Evolutionary conservation across 768 basidiomycete genomes (phyloP), one percentile per base, ranked within the genome.

Genomic region (Agaricus subrufescens): DNA sequence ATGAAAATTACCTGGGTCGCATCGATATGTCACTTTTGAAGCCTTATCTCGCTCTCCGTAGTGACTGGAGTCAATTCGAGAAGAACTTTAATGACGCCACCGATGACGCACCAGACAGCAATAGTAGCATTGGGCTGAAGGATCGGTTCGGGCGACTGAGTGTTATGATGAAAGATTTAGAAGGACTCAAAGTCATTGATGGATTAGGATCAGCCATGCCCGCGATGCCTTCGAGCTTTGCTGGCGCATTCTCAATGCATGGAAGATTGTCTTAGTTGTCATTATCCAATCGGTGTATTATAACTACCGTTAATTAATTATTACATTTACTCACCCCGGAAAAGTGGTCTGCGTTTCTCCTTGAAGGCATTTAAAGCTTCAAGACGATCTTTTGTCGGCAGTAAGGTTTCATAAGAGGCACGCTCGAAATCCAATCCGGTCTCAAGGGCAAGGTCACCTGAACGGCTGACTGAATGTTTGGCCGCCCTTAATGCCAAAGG

Each of bases 391-490:
- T 83, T 77, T 6, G 79, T 86, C 34, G 78, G 75, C 23, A 97
- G 74, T 19, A 98, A 76, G 2, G 82, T 79, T 61, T 96, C 89
- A 58, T 98, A 98, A 11, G 89, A 83, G 4, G 85, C 84, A 37
- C 89, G 79, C 69, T 97, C 94, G 59, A 95, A 91, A 67, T 95
- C 91, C n/a, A 98, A 78, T n/a, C 91, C 92, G 56, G 85, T 79
- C 70, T 94, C 92, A 6, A 95, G 73, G 2, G 87, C 73, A 12
- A 94, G 74, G 62, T 92, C 87, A n/a, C 79, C 76, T 19, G 92
- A 89, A 26, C 87, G 80, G 12, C 88, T 87, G 48, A 95, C 86
- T 8, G 91, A 89, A 61, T 84, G 82, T 65, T 96, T 96, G 4
- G 94, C 92, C 6, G 92, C 91, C n/a, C 85, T 78, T 39, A 95